Conservation (phyloP, 1,139 yeast genomes). For the Ogataea hybrid region DNA sequence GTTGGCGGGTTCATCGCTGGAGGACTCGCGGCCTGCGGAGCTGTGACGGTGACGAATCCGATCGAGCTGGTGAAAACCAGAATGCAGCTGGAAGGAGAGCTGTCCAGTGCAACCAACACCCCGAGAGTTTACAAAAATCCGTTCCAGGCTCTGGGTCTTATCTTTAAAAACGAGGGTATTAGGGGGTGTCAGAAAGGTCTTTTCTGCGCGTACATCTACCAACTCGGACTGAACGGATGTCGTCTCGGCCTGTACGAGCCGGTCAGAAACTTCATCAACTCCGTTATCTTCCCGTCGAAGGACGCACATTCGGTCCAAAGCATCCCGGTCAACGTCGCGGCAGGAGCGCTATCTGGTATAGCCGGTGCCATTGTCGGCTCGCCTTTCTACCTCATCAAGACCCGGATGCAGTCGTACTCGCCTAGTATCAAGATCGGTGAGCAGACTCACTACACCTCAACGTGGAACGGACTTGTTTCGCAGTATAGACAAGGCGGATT, state of each 20-base stretch:
- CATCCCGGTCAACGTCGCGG: slow-evolving; percentile 63
- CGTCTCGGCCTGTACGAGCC: slow-evolving; percentile 95
- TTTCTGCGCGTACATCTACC: slow-evolving; percentile 79
- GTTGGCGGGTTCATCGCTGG: slow-evolving; percentile 90
- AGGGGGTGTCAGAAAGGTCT: slow-evolving; percentile 89
- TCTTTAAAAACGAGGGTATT: slow-evolving; percentile 78
- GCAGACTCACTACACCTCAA: slow-evolving; percentile 79
- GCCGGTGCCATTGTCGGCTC: slow-evolving; percentile 90
- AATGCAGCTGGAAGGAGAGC: slow-evolving; percentile 96
- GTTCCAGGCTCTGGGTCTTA: slow-evolving; percentile 76
- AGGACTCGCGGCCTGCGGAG: slow-evolving; percentile 95
- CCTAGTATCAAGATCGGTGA: slow-evolving; percentile 70
- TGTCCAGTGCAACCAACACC: slow-evolving; percentile 50
- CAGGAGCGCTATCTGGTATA: slow-evolving; percentile 84
- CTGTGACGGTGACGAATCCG: slow-evolving; percentile 95
- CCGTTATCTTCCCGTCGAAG: slow-evolving; percentile 49
- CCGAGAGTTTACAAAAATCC: slow-evolving; percentile 74
- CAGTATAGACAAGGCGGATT: slow-evolving; percentile 71
- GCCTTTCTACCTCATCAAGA: slow-evolving; percentile 87
- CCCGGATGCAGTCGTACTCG: slow-evolving; percentile 93
- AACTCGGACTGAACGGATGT: slow-evolving; percentile 88
- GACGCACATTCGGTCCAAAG: slow-evolving; percentile 56
- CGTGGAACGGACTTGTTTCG: slow-evolving; percentile 63
- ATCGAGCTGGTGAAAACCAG: slow-evolving; percentile 91
- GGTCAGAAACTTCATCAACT: slow-evolving; percentile 59